Percentiles rank a stretch among this genome's conserved stretches.
These are phyloP conservation scores for Pseudopyrenochaeta lycopersici DNA, from an alignment of 2,329 filamentous ascomycete species.

Conservation along the genomic window DNA sequence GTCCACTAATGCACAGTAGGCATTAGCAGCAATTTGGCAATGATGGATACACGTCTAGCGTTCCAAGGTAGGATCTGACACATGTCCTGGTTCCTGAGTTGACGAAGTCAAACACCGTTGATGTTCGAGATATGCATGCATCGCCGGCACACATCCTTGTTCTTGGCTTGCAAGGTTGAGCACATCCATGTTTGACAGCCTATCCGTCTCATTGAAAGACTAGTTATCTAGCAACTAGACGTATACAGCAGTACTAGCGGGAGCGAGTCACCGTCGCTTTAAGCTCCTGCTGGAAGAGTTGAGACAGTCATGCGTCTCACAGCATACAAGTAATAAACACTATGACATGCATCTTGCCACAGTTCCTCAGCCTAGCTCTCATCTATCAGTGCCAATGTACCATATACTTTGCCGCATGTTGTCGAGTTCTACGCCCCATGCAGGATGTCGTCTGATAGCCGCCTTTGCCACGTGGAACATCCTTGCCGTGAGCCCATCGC, in stretches of 20 bases:
- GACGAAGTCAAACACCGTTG: neutral
- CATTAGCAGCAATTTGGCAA: constrained; percentile 9
- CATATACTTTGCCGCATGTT: neutral
- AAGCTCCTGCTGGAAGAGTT: constrained; percentile 2
- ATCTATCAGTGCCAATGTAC: neutral
- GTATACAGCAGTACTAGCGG: constrained; percentile 3
- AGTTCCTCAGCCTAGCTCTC: neutral
- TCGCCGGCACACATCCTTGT: neutral
- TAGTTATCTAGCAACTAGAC: constrained; percentile 11
- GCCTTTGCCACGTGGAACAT: constrained; percentile 25
- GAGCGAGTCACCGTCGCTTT: neutral
- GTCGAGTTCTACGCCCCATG: neutral
- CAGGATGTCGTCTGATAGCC: constrained; percentile 5
- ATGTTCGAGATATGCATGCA: constrained; percentile 1
- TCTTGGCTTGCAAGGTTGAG: constrained; percentile 4
- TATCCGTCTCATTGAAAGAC: constrained; percentile 3
- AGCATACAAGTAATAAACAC: constrained; percentile 8
- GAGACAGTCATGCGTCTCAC: constrained; percentile 4
- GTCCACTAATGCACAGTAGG: constrained; percentile 41
- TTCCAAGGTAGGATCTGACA: constrained; percentile 28
- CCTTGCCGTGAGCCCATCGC: constrained; percentile 15
- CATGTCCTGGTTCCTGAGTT: constrained; percentile 6
- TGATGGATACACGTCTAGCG: constrained; percentile 8
- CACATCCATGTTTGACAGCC: neutral
- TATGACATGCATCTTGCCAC: constrained; percentile 8